Conservation (phyloP, 2,329 filamentous ascomycete species). For the Fusarium sp. region DNA sequence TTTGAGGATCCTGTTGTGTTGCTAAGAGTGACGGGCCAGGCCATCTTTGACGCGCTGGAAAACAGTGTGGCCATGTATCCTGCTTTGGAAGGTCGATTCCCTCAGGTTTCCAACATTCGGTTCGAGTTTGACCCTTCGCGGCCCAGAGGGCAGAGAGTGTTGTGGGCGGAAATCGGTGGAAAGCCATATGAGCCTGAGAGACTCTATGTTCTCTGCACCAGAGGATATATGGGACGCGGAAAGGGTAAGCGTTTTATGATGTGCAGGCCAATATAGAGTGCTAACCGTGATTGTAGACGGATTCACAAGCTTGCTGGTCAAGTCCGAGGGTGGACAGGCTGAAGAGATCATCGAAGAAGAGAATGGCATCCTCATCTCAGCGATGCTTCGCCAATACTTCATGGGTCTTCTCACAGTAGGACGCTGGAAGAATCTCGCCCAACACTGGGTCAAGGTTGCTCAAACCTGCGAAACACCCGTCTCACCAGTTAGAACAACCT, state of each 20-base stretch:
- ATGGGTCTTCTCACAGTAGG: conserved; percentile 86
- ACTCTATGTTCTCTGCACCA: conserved; percentile 80
- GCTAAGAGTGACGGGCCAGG: conserved; percentile 77
- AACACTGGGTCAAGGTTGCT: conserved; percentile 77
- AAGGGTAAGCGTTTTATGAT: conserved; percentile 63
- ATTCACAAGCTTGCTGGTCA: conserved; percentile 80
- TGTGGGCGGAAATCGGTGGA: conserved; percentile 71
- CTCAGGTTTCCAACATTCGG: conserved; percentile 86
- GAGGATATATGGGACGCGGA: conserved; percentile 90
- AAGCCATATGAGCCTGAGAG: conserved; percentile 71
- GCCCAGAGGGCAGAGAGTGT: conserved; percentile 72
- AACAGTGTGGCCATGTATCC: conserved; percentile 86
- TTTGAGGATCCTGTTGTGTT: conserved; percentile 93
- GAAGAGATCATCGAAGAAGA: conserved; percentile 88
- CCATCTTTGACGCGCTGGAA: conserved; percentile 83
- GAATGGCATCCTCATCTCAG: conserved; percentile 87
- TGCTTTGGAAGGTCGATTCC: conserved; percentile 85
- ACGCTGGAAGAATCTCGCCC: conserved; percentile 80
- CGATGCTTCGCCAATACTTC: conserved; percentile 91
- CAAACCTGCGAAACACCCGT: conserved; percentile 68
- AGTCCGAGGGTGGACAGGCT: conserved; percentile 80
- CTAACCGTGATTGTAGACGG: conserved; percentile 69
- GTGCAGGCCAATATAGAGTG: neutral
- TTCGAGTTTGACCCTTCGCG: conserved; percentile 78
- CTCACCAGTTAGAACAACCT: conserved; percentile 50